Evolutionary conservation across 1,139 yeast genomes (phyloP).

Genomic region (Suhomyces ambrosiae): DNA sequence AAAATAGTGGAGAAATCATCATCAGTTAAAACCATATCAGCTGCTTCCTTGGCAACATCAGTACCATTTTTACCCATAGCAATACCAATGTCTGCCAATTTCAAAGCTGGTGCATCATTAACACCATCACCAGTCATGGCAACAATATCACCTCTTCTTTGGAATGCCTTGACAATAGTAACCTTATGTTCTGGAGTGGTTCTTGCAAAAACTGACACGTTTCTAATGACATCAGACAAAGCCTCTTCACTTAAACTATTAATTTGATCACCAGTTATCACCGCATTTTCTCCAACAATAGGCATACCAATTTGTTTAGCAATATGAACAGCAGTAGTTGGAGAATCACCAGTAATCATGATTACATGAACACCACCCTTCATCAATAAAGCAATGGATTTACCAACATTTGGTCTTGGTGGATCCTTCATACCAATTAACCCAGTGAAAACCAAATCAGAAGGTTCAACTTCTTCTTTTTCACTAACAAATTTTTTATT

Average conservation of each 20-base stretch:
- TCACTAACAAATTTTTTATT: slow-evolving; percentile 31
- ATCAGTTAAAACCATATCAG: slow-evolving; percentile 96
- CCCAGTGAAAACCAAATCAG: slow-evolving; percentile 75
- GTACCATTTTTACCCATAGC: slow-evolving; percentile 98
- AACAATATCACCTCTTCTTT: slow-evolving; percentile 89
- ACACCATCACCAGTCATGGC: slow-evolving; percentile 99
- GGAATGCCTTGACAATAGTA: slow-evolving; percentile 86
- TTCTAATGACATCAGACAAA: slow-evolving; percentile 70
- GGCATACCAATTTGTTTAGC: slow-evolving; percentile 95
- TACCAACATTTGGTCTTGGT: slow-evolving; percentile 81
- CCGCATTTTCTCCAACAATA: slow-evolving; percentile 61
- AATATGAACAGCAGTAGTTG: slow-evolving; percentile 87
- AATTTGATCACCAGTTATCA: slow-evolving; percentile 80
- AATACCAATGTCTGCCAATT: slow-evolving; percentile 95
- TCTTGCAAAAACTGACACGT: slow-evolving; percentile 91
- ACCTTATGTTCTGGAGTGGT: slow-evolving; percentile 97
- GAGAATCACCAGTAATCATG: slow-evolving; percentile 97
- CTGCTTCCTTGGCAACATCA: slow-evolving; percentile 97
- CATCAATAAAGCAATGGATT: slow-evolving; percentile 70
- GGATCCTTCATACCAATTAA: slow-evolving; percentile 95
- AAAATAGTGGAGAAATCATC: slow-evolving; percentile 94
- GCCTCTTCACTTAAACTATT: slow-evolving; percentile 71
- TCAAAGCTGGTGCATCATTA: slow-evolving; percentile 98
- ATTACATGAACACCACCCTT: slow-evolving; percentile 94
- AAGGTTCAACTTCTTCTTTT: slow-evolving; percentile 42